These are phyloP conservation scores for Ascochyta fabae DNA, from an alignment of 2,329 filamentous ascomycete genomes.

Conservation along the genomic window DNA sequence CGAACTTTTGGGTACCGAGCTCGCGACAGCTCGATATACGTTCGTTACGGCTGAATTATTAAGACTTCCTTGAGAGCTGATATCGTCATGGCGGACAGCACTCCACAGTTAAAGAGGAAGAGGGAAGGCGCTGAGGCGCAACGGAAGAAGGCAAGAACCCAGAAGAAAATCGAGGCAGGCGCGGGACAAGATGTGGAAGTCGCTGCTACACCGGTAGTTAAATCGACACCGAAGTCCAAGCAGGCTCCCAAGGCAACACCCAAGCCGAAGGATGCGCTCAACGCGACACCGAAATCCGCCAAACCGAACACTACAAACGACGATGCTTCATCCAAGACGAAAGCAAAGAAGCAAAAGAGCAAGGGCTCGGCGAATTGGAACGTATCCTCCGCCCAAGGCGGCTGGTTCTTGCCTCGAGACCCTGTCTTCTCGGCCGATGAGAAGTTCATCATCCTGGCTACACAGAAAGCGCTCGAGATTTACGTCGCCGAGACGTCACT, in stretches of 20 bases:
- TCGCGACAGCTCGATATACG: slow-evolving; percentile 7
- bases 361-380: slow-evolving; percentile 31
- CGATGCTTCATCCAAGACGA: slow-evolving; percentile 2
- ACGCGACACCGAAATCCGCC: slow-evolving; percentile 13
- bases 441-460: slow-evolving; percentile 73
- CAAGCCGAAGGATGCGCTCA: slow-evolving; percentile 22
- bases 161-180: slow-evolving; percentile 33
- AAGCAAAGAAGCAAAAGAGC: slow-evolving; percentile 32
- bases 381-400: slow-evolving; percentile 59
- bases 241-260: slow-evolving; percentile 21
- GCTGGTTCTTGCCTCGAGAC: slow-evolving; percentile 62
- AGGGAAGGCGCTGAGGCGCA: slow-evolving; percentile 35
- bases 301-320: slow-evolving; percentile 17
- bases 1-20: slow-evolving; percentile 14
- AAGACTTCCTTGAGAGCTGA: background rate
- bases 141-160: slow-evolving; percentile 39
- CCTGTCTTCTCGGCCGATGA: slow-evolving; percentile 65
- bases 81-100: slow-evolving; percentile 33
- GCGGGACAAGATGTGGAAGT: slow-evolving; percentile 20
- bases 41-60: slow-evolving; percentile 1
- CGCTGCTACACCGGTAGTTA: slow-evolving; percentile 16
- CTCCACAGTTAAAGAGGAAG: slow-evolving; percentile 41
- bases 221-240: slow-evolving; percentile 22
- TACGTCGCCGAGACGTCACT: slow-evolving; percentile 84
- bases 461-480: slow-evolving; percentile 76